Evolutionary conservation across 768 basidiomycete species (phyloP), one percentile per base, ranked within the genome.

Genomic region (Boletus subcaerulescens): DNA sequence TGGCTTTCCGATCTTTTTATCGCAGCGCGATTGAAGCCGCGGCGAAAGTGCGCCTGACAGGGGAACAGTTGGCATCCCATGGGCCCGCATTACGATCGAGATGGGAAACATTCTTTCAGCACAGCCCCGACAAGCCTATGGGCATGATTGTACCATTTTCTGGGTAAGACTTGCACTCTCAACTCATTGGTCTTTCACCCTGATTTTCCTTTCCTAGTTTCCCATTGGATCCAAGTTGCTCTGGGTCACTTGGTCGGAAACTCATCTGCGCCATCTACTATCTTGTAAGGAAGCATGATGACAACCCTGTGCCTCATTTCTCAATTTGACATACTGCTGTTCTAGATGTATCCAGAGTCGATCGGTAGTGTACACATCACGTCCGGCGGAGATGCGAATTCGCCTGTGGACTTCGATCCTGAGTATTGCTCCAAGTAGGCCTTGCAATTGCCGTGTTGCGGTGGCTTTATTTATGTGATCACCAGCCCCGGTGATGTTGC

Each of bases 81-180:
- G 32, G 22, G 1, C 74, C 80, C 5, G 71, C 62, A 1, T 84
- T 86, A 56, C 65, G 73, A 38, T 51, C 65, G 22, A 68, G 75
- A 47, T 88, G 86, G 85, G 68, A 77, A 3, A 63, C 68, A 13
- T 81, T 80, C 64, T 87, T 80, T 45, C 72, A 65, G 22, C 63
- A 71, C 18, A 71, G 68, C 10, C 78, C 79, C 0, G 86, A 87
- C 60, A 86, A 85, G 57, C 76, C 84, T 9, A 75, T 82, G n/a
- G 58, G 77, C 38, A 73, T 75, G 42, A 62, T 82, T 12, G 76
- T 68, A 0, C 56, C 73, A 0, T 56, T 77, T 20, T 67, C 77
- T 7, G 74, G 73, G 80, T 82, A 20, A 13, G 1, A 14, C 3
- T 29, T 45, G 13, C 18, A 26, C n/a, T 13, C 4, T 41, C 33